A percentile compares a stretch with the other conserved stretches of the same genome.
Conservation (phyloP, 2,329 filamentous ascomycete genomes). For the Sphaerulina vaccinii region DNA sequence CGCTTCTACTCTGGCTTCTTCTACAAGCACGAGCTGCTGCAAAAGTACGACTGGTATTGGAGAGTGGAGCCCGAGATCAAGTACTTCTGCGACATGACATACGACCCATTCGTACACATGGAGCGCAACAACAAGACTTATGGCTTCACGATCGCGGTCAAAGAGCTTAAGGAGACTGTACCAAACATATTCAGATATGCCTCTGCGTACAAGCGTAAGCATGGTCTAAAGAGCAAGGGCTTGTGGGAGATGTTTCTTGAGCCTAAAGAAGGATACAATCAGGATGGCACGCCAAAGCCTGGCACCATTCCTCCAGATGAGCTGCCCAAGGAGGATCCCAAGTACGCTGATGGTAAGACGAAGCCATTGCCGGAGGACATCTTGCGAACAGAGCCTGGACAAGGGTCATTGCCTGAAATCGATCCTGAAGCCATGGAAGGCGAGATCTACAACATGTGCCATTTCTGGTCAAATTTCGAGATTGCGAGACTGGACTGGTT, state of each 20-base stretch:
- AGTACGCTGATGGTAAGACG: constrained; percentile 65
- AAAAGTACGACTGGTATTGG: constrained; percentile 99
- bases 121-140: constrained; percentile 94
- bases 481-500: constrained; percentile 95
- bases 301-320: constrained; percentile 38
- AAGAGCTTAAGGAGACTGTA: constrained; percentile 94
- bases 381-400: constrained; percentile 69
- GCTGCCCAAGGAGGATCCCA: constrained; percentile 51
- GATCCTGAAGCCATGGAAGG: constrained; percentile 94
- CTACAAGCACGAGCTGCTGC: constrained; percentile 90
- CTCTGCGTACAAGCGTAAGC: constrained; percentile 91
- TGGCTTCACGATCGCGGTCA: constrained; percentile 97
- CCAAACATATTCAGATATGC: constrained; percentile 98
- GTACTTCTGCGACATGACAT: constrained; percentile 99
- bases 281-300: constrained; percentile 52
- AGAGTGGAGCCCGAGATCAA: constrained; percentile 98
- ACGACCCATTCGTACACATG: constrained; percentile 97
- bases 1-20: constrained; percentile 99
- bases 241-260: constrained; percentile 99
- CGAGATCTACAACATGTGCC: constrained; percentile 99
- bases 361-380: constrained; percentile 77
- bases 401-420: constrained; percentile 71
- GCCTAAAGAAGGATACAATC: constrained; percentile 62
- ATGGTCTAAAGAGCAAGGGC: constrained; percentile 86
- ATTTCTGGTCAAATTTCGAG: constrained; percentile 99